These are phyloP conservation scores for Fusarium duplospermum DNA, from an alignment of 2,329 filamentous ascomycete genomes.

Conservation along the genomic window DNA sequence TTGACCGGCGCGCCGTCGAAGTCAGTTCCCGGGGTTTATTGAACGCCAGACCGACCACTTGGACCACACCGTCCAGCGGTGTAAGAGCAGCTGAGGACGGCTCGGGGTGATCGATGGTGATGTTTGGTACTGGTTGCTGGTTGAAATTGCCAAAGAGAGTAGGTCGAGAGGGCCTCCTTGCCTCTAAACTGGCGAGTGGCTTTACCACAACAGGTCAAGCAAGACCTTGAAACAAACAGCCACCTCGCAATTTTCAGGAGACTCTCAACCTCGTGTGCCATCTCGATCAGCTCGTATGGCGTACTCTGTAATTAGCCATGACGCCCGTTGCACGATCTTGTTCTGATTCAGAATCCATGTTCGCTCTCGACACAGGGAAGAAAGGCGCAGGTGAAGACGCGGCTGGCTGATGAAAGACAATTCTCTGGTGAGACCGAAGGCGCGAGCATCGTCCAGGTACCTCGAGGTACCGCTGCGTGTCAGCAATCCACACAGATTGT, in stretches of 20 bases:
- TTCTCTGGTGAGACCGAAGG: neutral
- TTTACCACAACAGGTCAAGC: neutral
- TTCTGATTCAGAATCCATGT: neutral
- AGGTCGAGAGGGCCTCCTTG: neutral
- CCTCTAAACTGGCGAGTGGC: neutral
- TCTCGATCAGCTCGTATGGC: neutral
- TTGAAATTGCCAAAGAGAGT: neutral
- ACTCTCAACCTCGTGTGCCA: neutral
- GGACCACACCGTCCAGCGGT: conserved; percentile 29
- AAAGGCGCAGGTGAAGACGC: neutral
- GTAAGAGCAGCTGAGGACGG: conserved; percentile 17
- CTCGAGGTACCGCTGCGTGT: conserved; percentile 37
- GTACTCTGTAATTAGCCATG: neutral
- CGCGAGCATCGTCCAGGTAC: conserved; percentile 20
- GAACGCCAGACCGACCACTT: conserved; percentile 22
- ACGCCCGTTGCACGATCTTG: neutral
- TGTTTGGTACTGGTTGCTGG: neutral
- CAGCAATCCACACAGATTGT: conserved; percentile 31
- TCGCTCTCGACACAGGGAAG: neutral
- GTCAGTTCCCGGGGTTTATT: conserved; percentile 39
- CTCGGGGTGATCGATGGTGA: neutral
- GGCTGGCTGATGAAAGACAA: neutral
- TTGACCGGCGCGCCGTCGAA: conserved; percentile 44
- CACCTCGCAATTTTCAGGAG: neutral
- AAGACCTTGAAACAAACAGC: neutral